phyloP scores from a whole-genome alignment of 352 stramenopile genomes.

The Phytophthora quininea region DNA sequence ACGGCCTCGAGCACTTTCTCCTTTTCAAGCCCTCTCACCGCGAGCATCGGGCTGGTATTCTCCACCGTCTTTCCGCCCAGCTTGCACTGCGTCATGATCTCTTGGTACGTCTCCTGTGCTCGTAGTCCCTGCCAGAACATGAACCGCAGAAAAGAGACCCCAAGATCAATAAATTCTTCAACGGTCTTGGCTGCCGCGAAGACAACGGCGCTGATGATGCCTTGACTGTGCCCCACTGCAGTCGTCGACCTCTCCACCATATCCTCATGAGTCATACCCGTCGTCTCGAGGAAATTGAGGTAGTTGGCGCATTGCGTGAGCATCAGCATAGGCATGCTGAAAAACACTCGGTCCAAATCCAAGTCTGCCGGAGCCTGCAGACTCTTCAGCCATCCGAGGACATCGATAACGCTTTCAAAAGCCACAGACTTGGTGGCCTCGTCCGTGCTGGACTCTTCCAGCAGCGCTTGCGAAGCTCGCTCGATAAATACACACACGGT shows the following conservation, averaged over 20 bases:
- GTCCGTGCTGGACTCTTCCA: slow-evolving; percentile 53
- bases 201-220: slow-evolving; percentile 72
- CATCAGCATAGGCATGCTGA: slow-evolving; percentile 82
- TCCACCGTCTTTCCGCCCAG: slow-evolving; percentile 35
- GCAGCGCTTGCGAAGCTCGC: slow-evolving; percentile 44
- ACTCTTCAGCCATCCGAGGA: slow-evolving; percentile 61
- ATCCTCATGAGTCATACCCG: slow-evolving; percentile 62
- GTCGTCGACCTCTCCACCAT: slow-evolving; percentile 50
- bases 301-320: slow-evolving; percentile 84
- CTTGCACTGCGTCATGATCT: slow-evolving; percentile 35
- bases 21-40: slow-evolving; percentile 60
- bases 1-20: slow-evolving; percentile 62
- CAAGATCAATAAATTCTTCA: slow-evolving; percentile 56
- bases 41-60: slow-evolving; percentile 73
- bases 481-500: slow-evolving; percentile 51
- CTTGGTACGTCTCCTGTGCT: slow-evolving; percentile 57
- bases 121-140: slow-evolving; percentile 87
- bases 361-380: slow-evolving; percentile 18
- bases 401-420: slow-evolving; percentile 55
- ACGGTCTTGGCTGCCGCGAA: slow-evolving; percentile 62
- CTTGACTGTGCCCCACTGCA: slow-evolving; percentile 80
- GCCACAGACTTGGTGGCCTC: slow-evolving; percentile 48
- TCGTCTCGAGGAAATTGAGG: slow-evolving; percentile 62
- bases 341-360: slow-evolving; percentile 47
- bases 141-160: slow-evolving; percentile 63